phyloP scores from a whole-genome alignment of 495 filamentous ascomycete genomes.

The Lindgomyces ingoldianus region DNA sequence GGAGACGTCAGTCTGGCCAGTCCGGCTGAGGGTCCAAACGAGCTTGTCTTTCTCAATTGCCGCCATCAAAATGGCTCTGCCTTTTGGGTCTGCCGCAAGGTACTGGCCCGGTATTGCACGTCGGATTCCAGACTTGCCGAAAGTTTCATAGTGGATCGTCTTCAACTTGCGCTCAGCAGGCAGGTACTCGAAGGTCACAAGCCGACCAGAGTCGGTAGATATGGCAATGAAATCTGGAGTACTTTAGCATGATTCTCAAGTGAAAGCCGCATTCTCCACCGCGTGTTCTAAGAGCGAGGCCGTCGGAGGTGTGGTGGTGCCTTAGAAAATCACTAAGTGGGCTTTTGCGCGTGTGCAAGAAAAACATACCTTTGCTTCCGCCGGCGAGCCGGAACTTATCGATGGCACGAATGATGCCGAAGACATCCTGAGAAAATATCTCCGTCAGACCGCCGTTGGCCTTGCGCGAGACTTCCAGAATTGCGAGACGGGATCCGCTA shows the following conservation, averaged over 20 bases:
- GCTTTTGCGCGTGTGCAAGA: constrained; percentile 33
- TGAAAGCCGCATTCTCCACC: background rate
- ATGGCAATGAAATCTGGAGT: constrained; percentile 91
- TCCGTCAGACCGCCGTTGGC: constrained; percentile 86
- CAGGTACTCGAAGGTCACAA: constrained; percentile 90
- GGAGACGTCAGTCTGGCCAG: constrained; percentile 88
- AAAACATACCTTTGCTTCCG: constrained; percentile 89
- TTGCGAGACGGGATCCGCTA: constrained; percentile 83
- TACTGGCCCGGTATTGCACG: constrained; percentile 95
- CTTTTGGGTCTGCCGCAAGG: constrained; percentile 90
- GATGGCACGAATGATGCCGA: constrained; percentile 88
- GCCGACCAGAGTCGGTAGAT: constrained; percentile 91
- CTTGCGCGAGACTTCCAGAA: constrained; percentile 81
- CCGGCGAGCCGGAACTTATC: constrained; percentile 88
- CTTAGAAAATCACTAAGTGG: constrained; percentile 94
- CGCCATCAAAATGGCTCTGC: constrained; percentile 89
- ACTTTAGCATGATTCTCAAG: constrained; percentile 60
- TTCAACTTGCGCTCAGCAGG: constrained; percentile 84
- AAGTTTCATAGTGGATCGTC: constrained; percentile 91
- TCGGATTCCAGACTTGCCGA: constrained; percentile 94
- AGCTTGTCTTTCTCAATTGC: constrained; percentile 99
- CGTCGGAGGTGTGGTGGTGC: constrained; percentile 46
- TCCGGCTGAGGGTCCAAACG: constrained; percentile 96
- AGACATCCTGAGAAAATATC: constrained; percentile 86
- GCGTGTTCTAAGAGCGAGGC: constrained; percentile 10